phyloP scores from a whole-genome alignment of 2,329 filamentous ascomycete species.

The Fonsecaea multimorphosa region DNA sequence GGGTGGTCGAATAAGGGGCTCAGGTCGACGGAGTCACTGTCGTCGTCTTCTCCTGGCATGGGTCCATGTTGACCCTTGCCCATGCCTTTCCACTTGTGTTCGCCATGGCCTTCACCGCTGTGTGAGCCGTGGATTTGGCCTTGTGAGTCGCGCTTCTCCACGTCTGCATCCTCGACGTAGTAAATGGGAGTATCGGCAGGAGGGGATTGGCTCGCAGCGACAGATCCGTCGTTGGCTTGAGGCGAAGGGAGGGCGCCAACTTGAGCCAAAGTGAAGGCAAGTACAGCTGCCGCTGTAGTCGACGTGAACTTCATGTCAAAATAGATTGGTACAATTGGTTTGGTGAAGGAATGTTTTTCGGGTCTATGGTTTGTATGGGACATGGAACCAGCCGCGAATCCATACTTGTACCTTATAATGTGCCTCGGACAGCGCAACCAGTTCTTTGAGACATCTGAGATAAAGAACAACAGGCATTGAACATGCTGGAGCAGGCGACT shows the following conservation, averaged over 20 bases:
- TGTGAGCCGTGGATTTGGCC: conserved; percentile 6
- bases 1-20: conserved; percentile 9
- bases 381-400: background rate
- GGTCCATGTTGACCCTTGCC: conserved; percentile 25
- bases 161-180: conserved; percentile 7
- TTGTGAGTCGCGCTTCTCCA: conserved; percentile 21
- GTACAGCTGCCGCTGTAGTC: conserved; percentile 27
- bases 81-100: conserved; percentile 18
- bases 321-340: background rate
- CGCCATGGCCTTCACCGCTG: background rate
- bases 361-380: background rate
- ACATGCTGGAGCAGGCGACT: background rate
- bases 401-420: background rate
- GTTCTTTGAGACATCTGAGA: conserved; percentile 10
- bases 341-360: background rate
- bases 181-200: conserved; percentile 14
- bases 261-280: conserved; percentile 27
- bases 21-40: conserved; percentile 4
- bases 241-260: conserved; percentile 29
- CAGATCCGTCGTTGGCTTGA: conserved; percentile 9
- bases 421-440: background rate
- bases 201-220: background rate
- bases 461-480: conserved; percentile 20
- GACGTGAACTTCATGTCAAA: conserved; percentile 23
- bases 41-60: conserved; percentile 25